These are phyloP conservation scores for Cupressus sempervirens DNA, from an alignment of 75 land plant species.

Conservation along the genomic window DNA sequence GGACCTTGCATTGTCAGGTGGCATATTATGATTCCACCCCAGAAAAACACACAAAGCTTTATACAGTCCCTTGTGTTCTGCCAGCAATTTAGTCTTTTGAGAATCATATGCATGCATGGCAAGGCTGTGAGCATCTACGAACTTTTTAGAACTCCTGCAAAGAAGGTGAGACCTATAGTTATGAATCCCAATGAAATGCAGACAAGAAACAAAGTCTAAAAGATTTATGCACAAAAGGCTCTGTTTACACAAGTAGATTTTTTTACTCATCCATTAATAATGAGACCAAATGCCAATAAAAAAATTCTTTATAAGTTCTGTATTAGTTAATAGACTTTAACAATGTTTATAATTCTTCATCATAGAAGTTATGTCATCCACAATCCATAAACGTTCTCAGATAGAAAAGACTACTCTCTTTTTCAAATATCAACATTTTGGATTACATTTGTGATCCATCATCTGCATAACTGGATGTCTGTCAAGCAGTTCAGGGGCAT, in stretches of 20 bases:
- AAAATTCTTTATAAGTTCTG: neutral
- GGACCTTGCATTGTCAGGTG: conserved; percentile 13
- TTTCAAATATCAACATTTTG: neutral
- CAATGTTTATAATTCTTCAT: neutral
- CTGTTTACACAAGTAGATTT: neutral
- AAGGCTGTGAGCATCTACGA: conserved; percentile 26
- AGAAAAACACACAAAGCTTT: conserved; percentile 49
- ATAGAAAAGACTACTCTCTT: neutral
- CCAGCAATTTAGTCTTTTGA: conserved; percentile 16
- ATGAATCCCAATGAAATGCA: neutral
- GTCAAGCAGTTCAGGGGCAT: neutral
- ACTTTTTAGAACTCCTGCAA: conserved; percentile 25
- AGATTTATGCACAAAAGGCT: neutral
- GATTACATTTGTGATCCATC: neutral
- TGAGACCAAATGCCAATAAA: neutral
- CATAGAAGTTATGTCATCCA: neutral
- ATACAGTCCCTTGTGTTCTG: conserved; percentile 43
- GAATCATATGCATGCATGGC: conserved; percentile 28
- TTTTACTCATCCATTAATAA: neutral
- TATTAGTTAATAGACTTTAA: neutral
- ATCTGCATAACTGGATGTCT: neutral
- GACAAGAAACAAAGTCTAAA: neutral
- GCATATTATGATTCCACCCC: conserved; percentile 31
- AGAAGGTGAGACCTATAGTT: neutral
- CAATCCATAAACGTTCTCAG: neutral